Evolutionary conservation across 768 basidiomycete genomes (phyloP).

Genomic region (Tubosaeta sp.): DNA sequence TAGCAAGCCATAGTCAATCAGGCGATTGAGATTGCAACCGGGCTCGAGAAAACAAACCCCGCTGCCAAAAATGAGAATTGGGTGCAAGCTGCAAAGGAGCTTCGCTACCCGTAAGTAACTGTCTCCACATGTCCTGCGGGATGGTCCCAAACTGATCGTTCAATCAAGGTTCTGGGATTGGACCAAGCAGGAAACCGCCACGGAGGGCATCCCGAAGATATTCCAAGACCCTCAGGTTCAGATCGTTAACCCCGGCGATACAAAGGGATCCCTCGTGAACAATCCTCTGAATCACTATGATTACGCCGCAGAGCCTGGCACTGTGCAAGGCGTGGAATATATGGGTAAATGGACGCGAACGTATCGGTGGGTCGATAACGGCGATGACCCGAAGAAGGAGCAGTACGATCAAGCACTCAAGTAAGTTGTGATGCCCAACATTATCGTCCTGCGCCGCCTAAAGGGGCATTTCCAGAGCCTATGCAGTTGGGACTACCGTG

Average conservation of each 20-base stretch:
- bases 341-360: conserved; percentile 4
- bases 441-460: not conserved
- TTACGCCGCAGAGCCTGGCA: not conserved
- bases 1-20: conserved; percentile 17
- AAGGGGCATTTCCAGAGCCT: not conserved
- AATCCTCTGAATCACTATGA: not conserved
- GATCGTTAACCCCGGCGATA: not conserved
- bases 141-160: not conserved
- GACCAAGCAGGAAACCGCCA: not conserved
- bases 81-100: conserved; percentile 8
- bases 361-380: conserved; percentile 11
- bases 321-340: not conserved
- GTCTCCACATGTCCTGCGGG: not conserved
- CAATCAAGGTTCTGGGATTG: conserved; percentile 13
- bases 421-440: conserved; percentile 1
- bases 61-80: conserved; percentile 4
- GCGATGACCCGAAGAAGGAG: conserved; percentile 4
- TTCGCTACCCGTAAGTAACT: conserved; percentile 17
- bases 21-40: conserved; percentile 12
- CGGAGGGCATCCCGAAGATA: not conserved
- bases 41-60: not conserved
- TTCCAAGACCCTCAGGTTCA: not conserved
- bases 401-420: conserved; percentile 8
- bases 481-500: not conserved
- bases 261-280: not conserved